Conservation (phyloP, 495 filamentous ascomycete species). For the Penicillium arizonense region DNA sequence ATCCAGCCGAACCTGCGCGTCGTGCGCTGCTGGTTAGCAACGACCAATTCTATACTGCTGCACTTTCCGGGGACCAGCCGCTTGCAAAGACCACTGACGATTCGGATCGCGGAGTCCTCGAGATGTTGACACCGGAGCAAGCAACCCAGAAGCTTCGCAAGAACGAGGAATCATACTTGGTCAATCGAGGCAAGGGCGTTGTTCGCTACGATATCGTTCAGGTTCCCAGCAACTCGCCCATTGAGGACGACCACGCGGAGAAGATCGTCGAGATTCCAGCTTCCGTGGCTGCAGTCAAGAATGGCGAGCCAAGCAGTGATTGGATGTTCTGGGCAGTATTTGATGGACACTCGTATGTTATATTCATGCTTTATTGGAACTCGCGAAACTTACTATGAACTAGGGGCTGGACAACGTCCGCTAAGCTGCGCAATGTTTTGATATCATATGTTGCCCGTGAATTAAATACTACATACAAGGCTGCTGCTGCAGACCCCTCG, state of each 20-base stretch:
- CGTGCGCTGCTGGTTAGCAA: constrained; percentile 70
- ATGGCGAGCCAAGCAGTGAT: constrained; percentile 63
- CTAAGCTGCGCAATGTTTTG: constrained; percentile 87
- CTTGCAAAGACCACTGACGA: constrained; percentile 83
- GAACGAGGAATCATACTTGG: constrained; percentile 86
- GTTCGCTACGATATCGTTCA: constrained; percentile 95
- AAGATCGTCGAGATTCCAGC: constrained; percentile 89
- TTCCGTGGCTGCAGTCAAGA: constrained; percentile 47
- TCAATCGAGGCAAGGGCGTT: constrained; percentile 87
- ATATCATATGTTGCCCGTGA: constrained; percentile 92
- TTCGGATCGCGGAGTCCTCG: constrained; percentile 75
- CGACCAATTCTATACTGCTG: constrained; percentile 79
- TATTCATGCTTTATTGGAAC: neutral
- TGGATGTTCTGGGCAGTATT: constrained; percentile 99
- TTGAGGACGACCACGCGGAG: constrained; percentile 97
- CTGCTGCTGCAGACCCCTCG: constrained; percentile 61
- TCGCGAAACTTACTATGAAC: constrained; percentile 12
- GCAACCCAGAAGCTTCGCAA: constrained; percentile 84
- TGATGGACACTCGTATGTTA: constrained; percentile 84
- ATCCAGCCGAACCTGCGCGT: constrained; percentile 30
- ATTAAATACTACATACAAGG: constrained; percentile 88
- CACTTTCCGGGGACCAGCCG: constrained; percentile 75
- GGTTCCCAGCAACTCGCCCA: constrained; percentile 92
- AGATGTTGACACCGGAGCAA: constrained; percentile 96
- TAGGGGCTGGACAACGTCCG: constrained; percentile 96